A percentile compares a stretch with the other conserved stretches of the same genome.
Conservation (phyloP, 306 rosid species). For the Prunus persica region DNA sequence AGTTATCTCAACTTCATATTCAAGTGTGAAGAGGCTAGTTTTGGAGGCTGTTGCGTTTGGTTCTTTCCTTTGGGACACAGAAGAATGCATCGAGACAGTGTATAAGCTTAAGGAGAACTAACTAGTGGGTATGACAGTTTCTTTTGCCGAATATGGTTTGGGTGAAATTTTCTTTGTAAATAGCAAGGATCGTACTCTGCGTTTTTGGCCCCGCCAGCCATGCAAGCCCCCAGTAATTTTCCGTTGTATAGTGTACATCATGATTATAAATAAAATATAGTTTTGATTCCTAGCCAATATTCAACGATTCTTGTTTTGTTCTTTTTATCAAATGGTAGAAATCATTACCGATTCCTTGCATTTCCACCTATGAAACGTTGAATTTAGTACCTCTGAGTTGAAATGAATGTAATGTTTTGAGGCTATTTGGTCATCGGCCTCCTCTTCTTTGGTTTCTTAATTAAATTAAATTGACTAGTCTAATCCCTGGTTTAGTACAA, state of each 20-base stretch:
- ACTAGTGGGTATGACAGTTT: conserved; percentile 16
- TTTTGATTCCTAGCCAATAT: not conserved
- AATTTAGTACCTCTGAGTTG: no score
- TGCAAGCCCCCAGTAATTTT: conserved; percentile 16
- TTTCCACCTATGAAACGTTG: no score
- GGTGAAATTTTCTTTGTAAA: conserved; percentile 38
- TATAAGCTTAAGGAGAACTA: conserved; percentile 73
- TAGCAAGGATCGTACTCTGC: conserved; percentile 30
- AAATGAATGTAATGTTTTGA: not conserved
- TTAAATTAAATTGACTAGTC: no score
- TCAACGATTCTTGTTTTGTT: not conserved
- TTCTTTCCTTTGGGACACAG: conserved; percentile 87
- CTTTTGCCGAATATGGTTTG: conserved; percentile 6
- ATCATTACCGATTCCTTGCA: no score
- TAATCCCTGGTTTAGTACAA: no score
- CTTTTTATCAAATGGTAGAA: not conserved
- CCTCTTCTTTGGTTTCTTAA: no score
- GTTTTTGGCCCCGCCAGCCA: not conserved
- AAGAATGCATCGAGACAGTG: conserved; percentile 67
- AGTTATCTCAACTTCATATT: conserved; percentile 75
- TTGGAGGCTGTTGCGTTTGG: conserved; percentile 99
- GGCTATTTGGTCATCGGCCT: not conserved
- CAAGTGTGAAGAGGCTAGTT: conserved; percentile 84
- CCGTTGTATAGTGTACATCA: conserved; percentile 31
- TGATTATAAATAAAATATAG: not conserved